Percentiles rank a stretch among this genome's conserved stretches.
Evolutionary conservation across 1,139 yeast species (phyloP).

Genomic region (Hansenula sp.): DNA sequence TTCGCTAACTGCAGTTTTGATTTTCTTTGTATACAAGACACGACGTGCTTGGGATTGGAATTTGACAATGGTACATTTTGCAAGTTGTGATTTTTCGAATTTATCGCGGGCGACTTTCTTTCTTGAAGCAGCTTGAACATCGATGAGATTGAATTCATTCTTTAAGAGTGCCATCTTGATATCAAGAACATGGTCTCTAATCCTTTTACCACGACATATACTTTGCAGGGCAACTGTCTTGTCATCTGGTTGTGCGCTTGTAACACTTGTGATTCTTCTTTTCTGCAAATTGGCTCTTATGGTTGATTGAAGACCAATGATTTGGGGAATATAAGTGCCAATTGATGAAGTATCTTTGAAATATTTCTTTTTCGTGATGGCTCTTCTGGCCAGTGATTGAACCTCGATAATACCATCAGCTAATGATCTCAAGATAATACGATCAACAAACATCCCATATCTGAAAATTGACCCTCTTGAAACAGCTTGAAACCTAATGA

Average conservation of each 20-base stretch:
- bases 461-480: conserved; percentile 65
- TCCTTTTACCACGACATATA: conserved; percentile 16
- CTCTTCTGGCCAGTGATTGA: conserved; percentile 32
- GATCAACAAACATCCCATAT: conserved; percentile 57
- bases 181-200: conserved; percentile 12
- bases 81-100: conserved; percentile 3
- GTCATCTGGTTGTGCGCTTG: conserved; percentile 10
- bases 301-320: conserved; percentile 19
- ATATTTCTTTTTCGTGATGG: conserved; percentile 9
- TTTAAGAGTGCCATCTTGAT: conserved; percentile 24
- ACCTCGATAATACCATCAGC: conserved; percentile 42
- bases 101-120: conserved; percentile 17
- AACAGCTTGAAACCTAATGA: conserved; percentile 50
- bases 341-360: conserved; percentile 6
- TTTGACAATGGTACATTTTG: conserved; percentile 11
- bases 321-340: conserved; percentile 8
- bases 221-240: conserved; percentile 13
- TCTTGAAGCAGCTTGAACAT: conserved; percentile 32
- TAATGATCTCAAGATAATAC: conserved; percentile 54
- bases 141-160: conserved; percentile 26
- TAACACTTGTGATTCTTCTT: conserved; percentile 5
- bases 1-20: conserved; percentile 15
- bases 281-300: conserved; percentile 23
- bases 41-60: conserved; percentile 20
- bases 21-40: conserved; percentile 10